A percentile compares a stretch with the other conserved stretches of the same genome.
Conservation (phyloP, 805 yeast genomes). For the Lachancea mirantina region DNA sequence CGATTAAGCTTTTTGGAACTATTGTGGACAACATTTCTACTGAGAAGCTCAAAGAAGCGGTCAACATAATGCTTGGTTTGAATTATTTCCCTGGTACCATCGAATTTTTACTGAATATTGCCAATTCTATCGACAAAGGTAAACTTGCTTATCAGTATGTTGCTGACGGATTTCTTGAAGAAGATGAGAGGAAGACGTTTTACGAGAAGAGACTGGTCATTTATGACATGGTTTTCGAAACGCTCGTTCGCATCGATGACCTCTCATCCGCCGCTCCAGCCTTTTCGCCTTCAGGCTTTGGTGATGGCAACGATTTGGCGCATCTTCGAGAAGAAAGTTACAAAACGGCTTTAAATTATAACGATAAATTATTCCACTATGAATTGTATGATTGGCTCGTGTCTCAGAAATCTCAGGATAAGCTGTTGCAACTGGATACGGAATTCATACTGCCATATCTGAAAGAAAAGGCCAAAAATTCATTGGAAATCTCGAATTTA, state of each 20-base stretch:
- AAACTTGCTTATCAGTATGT: constrained; percentile 52
- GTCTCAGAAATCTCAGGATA: constrained; percentile 65
- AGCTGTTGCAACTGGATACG: constrained; percentile 72
- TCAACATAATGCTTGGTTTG: constrained; percentile 66
- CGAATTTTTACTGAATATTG: constrained; percentile 69
- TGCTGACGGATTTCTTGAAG: constrained; percentile 42
- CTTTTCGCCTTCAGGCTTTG: constrained; percentile 15
- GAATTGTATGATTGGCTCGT: constrained; percentile 91
- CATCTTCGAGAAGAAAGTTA: constrained; percentile 68
- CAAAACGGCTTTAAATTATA: constrained; percentile 60
- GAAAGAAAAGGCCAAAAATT: constrained; percentile 54
- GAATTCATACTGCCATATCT: constrained; percentile 73
- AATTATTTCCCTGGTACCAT: constrained; percentile 82
- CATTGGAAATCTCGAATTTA: constrained; percentile 57
- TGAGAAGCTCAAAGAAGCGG: constrained; percentile 77
- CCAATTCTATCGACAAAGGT: constrained; percentile 58
- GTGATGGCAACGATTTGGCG: constrained; percentile 37
- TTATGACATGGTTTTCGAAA: constrained; percentile 68
- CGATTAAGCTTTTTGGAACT: constrained; percentile 68
- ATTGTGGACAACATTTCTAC: constrained; percentile 71
- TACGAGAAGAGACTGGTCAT: constrained; percentile 50
- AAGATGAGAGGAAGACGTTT: constrained; percentile 45
- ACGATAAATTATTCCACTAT: constrained; percentile 84
- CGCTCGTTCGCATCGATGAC: constrained; percentile 65
- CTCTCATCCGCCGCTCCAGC: constrained; percentile 40